Base-by-base conservation (phyloP, 495 filamentous ascomycete genomes). In the Annulohypoxylon moriforme region DNA sequence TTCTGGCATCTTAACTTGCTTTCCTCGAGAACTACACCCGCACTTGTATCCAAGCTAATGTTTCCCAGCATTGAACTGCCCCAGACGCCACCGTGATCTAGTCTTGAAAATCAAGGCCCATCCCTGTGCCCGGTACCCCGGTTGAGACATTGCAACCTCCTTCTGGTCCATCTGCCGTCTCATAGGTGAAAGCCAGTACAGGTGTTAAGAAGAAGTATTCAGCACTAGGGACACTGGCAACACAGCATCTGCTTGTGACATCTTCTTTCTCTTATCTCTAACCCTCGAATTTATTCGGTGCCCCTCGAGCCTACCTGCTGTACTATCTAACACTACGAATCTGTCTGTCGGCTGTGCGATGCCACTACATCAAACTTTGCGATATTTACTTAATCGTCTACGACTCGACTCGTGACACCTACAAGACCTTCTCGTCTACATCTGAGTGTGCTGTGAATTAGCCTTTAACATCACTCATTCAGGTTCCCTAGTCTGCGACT, bases 121-220 rank as follows among this genome's bases (percentile, higher is more conserved):
- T 72, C 60, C 71, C 60, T 60, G 59, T 62, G 27, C 24, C 34
- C 56, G 38, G 56, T 46, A 53, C 59, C 58, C 72, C 60, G 69
- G 38, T 68, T 66, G 58, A 76, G 72, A 75, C 75, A 74, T 67
- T 44, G 50, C 46, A 11, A 63, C 57, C 67, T 69, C 68, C 62
- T 60, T 31, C 34, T 16, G 57, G 22, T 20, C 68, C 31, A 29
- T 29, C 58, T 46, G 38, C 42, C 58, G 13, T 69, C 57, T 62
- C 29, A 57, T 67, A 47, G 29, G 55, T 57, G 33, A 18, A 34
- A 25, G 29, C 36, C 29, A 52, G 56, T 57, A 60, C 60, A 59
- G 53, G 60, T 60, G 65, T 61, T 49, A 56, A 64, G 38, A 67
- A 20, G 64, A 58, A 67, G 69, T 60, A 31, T 60, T 62, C 47